Evolutionary conservation across 2,329 filamentous ascomycete species (phyloP).

Genomic region (Colletotrichum higginsianum): DNA sequence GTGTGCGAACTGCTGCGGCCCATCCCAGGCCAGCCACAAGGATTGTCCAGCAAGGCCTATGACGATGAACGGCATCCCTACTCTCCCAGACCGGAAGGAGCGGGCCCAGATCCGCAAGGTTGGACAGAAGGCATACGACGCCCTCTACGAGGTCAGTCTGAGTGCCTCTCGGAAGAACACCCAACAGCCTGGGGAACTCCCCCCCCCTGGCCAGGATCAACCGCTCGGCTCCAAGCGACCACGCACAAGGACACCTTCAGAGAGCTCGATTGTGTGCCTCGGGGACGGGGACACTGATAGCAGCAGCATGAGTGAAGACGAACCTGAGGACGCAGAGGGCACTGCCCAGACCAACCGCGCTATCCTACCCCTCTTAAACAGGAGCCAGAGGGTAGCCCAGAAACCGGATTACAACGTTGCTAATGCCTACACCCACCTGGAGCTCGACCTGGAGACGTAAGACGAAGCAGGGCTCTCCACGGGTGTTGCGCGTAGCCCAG

Average conservation of each 20-base stretch:
- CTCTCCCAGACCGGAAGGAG: conserved; percentile 3
- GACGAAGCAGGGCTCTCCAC: not conserved
- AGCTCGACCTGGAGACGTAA: conserved; percentile 6
- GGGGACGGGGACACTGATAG: not conserved
- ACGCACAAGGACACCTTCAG: not conserved
- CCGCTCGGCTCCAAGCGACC: not conserved
- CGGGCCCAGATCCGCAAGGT: not conserved
- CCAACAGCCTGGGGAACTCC: not conserved
- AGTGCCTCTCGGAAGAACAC: not conserved
- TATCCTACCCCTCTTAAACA: not conserved
- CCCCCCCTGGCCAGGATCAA: not conserved
- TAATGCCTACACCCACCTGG: conserved; percentile 16
- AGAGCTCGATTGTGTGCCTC: not conserved
- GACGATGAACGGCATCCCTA: not conserved
- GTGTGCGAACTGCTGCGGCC: not conserved
- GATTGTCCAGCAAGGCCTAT: not conserved
- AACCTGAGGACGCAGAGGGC: not conserved
- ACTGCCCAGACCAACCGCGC: not conserved
- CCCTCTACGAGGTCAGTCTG: not conserved
- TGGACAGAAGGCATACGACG: not conserved
- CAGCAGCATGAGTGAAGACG: not conserved
- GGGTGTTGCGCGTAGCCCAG: not conserved
- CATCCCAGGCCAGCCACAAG: conserved; percentile 2
- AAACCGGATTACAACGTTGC: conserved; percentile 15
- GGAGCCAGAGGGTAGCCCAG: conserved; percentile 10